Percentiles rank a stretch among this genome's conserved stretches.
Conservation (phyloP, 192 early-diverging fungal genomes). For the Coemansia sp. region DNA sequence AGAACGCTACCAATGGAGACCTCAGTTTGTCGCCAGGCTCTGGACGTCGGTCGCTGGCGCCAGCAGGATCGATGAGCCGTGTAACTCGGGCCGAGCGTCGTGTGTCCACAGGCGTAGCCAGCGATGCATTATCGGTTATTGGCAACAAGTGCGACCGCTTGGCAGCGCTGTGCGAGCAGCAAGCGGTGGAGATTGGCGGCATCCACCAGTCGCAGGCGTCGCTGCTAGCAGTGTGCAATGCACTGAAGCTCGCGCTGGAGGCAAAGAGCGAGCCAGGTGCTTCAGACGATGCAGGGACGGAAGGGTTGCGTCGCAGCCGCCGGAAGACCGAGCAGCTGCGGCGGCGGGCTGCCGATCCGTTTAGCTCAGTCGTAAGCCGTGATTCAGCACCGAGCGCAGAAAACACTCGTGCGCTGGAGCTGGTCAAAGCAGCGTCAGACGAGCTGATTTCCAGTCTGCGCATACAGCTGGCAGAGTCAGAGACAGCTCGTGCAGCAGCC, state of each 20-base stretch:
- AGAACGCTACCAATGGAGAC: not conserved
- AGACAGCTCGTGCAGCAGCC: slow-evolving; percentile 31
- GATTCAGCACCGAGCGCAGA: not conserved
- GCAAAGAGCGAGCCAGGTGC: not conserved
- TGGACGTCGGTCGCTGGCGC: slow-evolving; percentile 24
- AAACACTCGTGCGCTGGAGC: slow-evolving; percentile 24
- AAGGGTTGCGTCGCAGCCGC: slow-evolving; percentile 23
- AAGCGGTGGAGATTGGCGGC: slow-evolving; percentile 27
- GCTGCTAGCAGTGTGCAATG: slow-evolving; percentile 31
- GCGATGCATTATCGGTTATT: slow-evolving; percentile 41
- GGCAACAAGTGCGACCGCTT: slow-evolving; percentile 47
- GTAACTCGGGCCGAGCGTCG: slow-evolving; percentile 48
- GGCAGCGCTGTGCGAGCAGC: slow-evolving; percentile 36
- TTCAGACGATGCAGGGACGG: not conserved
- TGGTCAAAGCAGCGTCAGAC: slow-evolving; percentile 33
- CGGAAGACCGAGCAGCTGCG: slow-evolving; percentile 50
- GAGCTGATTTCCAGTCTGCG: slow-evolving; percentile 33
- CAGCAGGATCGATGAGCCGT: slow-evolving; percentile 11
- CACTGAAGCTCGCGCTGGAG: slow-evolving; percentile 18
- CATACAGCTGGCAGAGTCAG: slow-evolving; percentile 23
- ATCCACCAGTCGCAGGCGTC: slow-evolving; percentile 33
- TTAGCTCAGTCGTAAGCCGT: slow-evolving; percentile 11
- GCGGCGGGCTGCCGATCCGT: slow-evolving; percentile 25
- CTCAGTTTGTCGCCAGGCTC: slow-evolving; percentile 6
- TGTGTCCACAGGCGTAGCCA: slow-evolving; percentile 38